Base-by-base conservation (phyloP, 2,329 filamentous ascomycete species). In the Aspergillus amoenus region DNA sequence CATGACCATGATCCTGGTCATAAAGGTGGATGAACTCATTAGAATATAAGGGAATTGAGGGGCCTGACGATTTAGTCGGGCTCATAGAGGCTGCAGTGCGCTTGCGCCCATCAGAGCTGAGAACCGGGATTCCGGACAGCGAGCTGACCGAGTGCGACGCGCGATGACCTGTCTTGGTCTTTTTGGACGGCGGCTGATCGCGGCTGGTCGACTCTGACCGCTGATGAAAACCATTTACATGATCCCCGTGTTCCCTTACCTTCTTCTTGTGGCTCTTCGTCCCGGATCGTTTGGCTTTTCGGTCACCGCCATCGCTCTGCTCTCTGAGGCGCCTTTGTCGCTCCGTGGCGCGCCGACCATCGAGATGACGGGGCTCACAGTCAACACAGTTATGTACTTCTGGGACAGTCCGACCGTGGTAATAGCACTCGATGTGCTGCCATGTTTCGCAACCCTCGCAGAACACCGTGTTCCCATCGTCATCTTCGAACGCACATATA, bases 381-480 rank as follows among this genome's bases (percentile, higher is more conserved):
- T 96, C 91, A 68, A 87, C 86, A 78, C 94, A 99, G 55, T 88
- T 91, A 78, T 99, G 93, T 56, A 90, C 82, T 82, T 80, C 88
- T 76, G 73, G 93, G 77, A 78, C 89, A 82, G 81, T 90, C 82
- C 73, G 87, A 83, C 71, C 84, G 66, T 91, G 90, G 73, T 97
- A 97, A 78, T 96, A 97, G 78, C 94, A 99, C 72, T 92, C 88
- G 68, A 96, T 96, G 76, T 99, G 94, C 77, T 99, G 94, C 94
- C 94, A 99, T 49, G 92, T 94, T 73, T 96, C 90, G 81, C 94
- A 99, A 58, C 83, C 85, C 73, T 97, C 94, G 82, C 94, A 99
- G 76, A 93, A 91, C 61, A 99, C 95, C 59, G 94, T 99, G 76
- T 91, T 93, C 76, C 94, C 94, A 81, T 99, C 94, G 81, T 99